Evolutionary conservation across 345 rosid genomes (phyloP), one percentile per base, ranked within the genome.

Genomic region (Pugionium dolabratum): DNA sequence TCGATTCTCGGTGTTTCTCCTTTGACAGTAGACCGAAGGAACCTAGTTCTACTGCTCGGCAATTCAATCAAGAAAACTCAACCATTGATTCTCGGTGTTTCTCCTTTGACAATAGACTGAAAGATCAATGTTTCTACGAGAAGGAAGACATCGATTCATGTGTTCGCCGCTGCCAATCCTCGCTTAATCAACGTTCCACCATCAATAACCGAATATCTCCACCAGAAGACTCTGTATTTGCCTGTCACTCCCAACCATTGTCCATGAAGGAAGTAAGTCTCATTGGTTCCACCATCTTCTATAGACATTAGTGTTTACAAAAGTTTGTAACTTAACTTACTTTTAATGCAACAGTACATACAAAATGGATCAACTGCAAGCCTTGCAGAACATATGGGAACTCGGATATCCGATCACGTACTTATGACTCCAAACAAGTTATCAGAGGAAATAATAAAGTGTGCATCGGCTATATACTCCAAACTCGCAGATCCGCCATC

Each of bases 311-410:
- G 18, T 48, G 25, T 37, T 54, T 45, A 45, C 1, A 74, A 67
- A 53, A 18, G 29, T 62, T 4, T 54, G 18, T 26, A 54, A 26
- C 53, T 32, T 59, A 4, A 31, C 33, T 54, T 11, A 46, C 69
- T 37, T 67, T 32, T 53, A 44, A 32, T 78, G 50, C 71, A 37
- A 60, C 89, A 90, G 99, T 86, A 79, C 76, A 82, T 87, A 11
- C 89, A 82, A 64, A 88, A 77, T 66, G 75, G 82, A 54, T 59
- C 97, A 11, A 86, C 85, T 48, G 81, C 88, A 72, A 95, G 97
- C 64, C 79, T 90, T 72, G 99, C 97, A 1, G 96, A 90, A 76
- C 91, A 87, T 72, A 88, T 95, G 44, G 99, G 99, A 5, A 87
- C 96, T 48, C 76, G 80, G 25, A 82, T 88, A 58, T 90, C 95